These are phyloP conservation scores for Pholiota microspora DNA, from an alignment of 768 basidiomycete species.

Conservation along the genomic window DNA sequence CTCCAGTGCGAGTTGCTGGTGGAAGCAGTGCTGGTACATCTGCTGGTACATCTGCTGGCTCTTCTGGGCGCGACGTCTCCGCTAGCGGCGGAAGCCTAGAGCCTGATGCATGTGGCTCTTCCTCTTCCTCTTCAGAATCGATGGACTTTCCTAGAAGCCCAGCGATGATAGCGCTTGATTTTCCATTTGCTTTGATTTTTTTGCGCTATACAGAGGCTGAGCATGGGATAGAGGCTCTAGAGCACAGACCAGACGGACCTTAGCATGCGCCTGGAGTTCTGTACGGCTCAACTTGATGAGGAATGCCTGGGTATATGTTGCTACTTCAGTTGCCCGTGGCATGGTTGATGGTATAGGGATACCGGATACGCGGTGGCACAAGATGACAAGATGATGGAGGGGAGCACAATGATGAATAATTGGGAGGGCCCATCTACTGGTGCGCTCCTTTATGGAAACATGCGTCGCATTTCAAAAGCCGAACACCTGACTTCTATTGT, in stretches of 20 bases:
- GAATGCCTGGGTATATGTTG: background rate
- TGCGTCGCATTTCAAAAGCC: no score
- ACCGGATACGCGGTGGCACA: no score
- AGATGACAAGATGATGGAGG: no score
- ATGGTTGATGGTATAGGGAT: background rate
- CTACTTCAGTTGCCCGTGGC: background rate
- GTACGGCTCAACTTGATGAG: background rate
- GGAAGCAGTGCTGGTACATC: no score
- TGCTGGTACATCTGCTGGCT: background rate
- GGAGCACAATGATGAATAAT: no score
- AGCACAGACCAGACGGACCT: background rate
- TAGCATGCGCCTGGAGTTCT: background rate
- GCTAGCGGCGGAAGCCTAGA: background rate
- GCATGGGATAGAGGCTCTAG: background rate
- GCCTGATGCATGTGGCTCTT: no score
- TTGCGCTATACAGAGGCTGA: background rate
- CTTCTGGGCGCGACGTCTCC: background rate
- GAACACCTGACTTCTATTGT: no score
- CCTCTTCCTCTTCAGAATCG: background rate
- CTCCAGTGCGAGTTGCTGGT: no score
- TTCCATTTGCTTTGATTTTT: conserved; percentile 8
- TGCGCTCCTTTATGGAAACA: no score
- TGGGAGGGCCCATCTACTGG: no score
- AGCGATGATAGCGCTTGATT: background rate
- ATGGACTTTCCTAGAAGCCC: background rate